Evolutionary conservation across 2,329 filamentous ascomycete species (phyloP), one percentile per base, ranked within the genome.

Genomic region (Botrytis tulipae): DNA sequence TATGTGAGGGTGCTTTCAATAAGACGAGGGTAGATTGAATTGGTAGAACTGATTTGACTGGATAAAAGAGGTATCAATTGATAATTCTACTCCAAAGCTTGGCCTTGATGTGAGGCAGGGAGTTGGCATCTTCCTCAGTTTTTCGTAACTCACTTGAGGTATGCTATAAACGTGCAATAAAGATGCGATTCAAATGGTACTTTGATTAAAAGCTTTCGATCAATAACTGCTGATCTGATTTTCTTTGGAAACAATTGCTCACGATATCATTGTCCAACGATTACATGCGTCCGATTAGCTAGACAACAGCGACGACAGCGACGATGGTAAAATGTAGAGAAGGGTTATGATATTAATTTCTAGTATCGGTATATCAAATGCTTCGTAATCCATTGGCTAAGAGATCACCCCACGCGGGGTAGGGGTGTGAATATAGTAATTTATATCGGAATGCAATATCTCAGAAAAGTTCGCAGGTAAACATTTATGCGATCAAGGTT

Each of bases 21-120:
- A 42, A 46, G 14, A 16, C 29, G 10, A 37, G 54, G 18, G 29
- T 70, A 14, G 51, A 44, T 44, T 44, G 16, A 5, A 61, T 70
- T 70, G 68, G 68, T 61, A 46, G 68, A 70, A 70, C 40, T 10
- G n/a, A 61, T 46, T 4, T 70, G 20, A 46, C 51, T 25, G 4
- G 20, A 70, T 70, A 70, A 40, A 61, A 16, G 22, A 67, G n/a
- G 22, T 6, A 67, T 37, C 22, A 40, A n/a, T 54, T 40, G 12
- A 54, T 40, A 67, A 4, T 51, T 29, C 12, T 12, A 25, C 32
- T 37, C 44, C 44, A 66, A 37, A 51, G 10, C 16, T 51, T 14
- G 18, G 18, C 44, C 16, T 46, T 46, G 18, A 20, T 37, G 35
- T 37, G 14, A 32, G 42, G 42, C 5, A 48, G 29, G 32, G 22